Evolutionary conservation across 2,329 filamentous ascomycete genomes (phyloP).

Genomic region (Chalaropsis thielavioides): DNA sequence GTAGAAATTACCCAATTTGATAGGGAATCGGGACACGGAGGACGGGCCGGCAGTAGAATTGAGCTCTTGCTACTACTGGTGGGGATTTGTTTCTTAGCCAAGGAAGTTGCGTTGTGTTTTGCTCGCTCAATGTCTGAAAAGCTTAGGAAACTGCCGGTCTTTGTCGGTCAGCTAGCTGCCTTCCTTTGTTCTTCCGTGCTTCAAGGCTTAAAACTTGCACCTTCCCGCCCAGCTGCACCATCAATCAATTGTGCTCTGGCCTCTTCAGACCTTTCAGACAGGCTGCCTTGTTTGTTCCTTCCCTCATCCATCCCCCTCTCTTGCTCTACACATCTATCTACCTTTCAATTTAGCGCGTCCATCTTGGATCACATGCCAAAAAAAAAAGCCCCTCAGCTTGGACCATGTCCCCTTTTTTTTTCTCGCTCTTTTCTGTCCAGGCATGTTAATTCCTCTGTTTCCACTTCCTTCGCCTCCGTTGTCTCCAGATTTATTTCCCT

Average conservation of each 20-base stretch:
- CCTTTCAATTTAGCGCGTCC: not conserved
- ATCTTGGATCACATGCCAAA: conserved; percentile 10
- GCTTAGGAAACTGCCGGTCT: not conserved
- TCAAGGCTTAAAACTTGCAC: not conserved
- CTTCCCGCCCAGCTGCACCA: not conserved
- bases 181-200: not conserved
- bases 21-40: not conserved
- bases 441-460: not conserved
- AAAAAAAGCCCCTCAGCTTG: conserved; percentile 1
- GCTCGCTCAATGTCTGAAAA: not conserved
- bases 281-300: not conserved
- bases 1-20: not conserved
- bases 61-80: not conserved
- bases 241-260: not conserved
- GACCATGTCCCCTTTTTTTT: not conserved
- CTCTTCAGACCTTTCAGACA: not conserved
- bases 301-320: not conserved
- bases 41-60: not conserved
- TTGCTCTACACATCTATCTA: not conserved
- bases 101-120: not conserved
- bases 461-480: not conserved
- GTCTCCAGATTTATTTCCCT: not conserved
- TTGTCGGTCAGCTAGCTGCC: not conserved
- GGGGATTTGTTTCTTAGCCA: not conserved
- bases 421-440: not conserved